These are phyloP conservation scores for Plasmopara muralis DNA, from an alignment of 352 stramenopile genomes.

Conservation along the genomic window DNA sequence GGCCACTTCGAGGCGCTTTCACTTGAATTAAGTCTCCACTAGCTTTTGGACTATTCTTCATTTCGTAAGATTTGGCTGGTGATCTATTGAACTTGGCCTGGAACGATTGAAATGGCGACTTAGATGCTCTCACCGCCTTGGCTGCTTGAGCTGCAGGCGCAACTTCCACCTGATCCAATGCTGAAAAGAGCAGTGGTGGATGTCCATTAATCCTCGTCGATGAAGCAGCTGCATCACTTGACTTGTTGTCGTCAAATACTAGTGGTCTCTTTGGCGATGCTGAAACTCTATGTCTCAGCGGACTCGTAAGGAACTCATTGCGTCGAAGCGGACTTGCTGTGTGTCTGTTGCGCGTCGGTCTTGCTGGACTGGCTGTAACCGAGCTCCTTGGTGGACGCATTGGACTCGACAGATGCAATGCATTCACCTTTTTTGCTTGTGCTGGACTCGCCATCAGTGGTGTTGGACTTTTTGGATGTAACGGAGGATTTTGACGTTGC, in stretches of 20 bases:
- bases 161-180: constrained; percentile 40
- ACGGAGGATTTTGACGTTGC: constrained; percentile 8
- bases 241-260: constrained; percentile 21
- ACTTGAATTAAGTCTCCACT: constrained; percentile 2
- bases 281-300: constrained; percentile 23
- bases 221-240: not conserved
- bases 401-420: constrained; percentile 28
- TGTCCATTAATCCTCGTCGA: constrained; percentile 19
- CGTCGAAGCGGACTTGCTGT: constrained; percentile 29
- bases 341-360: constrained; percentile 14
- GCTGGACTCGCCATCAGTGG: constrained; percentile 23
- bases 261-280: constrained; percentile 33
- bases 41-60: constrained; percentile 8
- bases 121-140: constrained; percentile 26
- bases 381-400: constrained; percentile 17
- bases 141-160: constrained; percentile 19
- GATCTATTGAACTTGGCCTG: constrained; percentile 56
- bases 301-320: constrained; percentile 32
- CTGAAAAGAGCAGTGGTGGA: constrained; percentile 21
- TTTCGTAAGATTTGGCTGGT: constrained; percentile 9
- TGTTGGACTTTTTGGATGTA: constrained; percentile 21
- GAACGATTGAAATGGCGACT: constrained; percentile 78
- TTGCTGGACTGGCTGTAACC: constrained; percentile 20
- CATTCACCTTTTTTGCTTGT: constrained; percentile 8
- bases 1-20: constrained; percentile 21